Conservation (phyloP, 148 eudicot species). For the Camellia sinensis region DNA sequence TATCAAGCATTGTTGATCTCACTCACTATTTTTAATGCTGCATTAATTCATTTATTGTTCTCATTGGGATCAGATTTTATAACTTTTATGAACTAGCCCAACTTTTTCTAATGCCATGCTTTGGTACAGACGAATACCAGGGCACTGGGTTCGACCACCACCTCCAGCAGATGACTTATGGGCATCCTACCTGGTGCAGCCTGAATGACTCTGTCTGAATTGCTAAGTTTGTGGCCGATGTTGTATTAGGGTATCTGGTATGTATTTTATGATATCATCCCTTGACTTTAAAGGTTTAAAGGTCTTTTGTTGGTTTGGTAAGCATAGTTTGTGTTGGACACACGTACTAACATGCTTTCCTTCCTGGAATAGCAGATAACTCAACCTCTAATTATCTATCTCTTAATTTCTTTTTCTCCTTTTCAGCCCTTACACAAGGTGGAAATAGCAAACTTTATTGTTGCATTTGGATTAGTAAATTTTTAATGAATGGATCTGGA, state of each 20-base stretch:
- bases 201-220: constrained; percentile 22
- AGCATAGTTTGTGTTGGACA: no score
- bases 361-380: background rate
- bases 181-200: constrained; percentile 83
- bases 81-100: background rate
- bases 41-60: background rate
- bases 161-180: constrained; percentile 84
- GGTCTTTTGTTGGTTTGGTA: no score
- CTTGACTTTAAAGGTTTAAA: no score
- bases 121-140: constrained; percentile 84
- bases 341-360: background rate
- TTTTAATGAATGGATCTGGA: no score
- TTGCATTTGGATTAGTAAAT: no score
- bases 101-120: constrained; percentile 3
- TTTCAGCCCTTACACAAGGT: no score
- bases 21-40: background rate
- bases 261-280: background rate
- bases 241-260: background rate
- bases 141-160: constrained; percentile 95
- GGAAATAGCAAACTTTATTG: no score
- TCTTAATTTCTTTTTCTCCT: no score
- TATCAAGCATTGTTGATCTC: background rate
- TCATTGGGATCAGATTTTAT: background rate
- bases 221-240: background rate
- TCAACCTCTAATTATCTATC: background rate